phyloP scores from a whole-genome alignment of 192 early-diverging fungal genomes.

The Linderina pennispora region DNA sequence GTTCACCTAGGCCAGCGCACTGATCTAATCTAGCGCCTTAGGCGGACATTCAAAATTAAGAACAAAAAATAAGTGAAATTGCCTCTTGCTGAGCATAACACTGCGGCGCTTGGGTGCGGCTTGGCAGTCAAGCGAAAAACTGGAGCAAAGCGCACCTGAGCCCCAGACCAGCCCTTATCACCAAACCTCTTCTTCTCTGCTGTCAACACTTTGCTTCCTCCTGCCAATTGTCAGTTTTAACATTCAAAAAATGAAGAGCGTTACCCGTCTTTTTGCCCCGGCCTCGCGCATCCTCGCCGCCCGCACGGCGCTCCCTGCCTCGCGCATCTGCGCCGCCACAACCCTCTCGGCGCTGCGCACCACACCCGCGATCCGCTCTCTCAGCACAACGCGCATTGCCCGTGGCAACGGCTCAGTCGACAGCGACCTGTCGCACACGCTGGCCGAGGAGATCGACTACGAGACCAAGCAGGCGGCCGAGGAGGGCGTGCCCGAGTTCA shows the following conservation, averaged over 20 bases:
- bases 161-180: too few species aligned
- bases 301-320: neutral
- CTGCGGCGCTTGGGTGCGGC: too few species aligned
- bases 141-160: too few species aligned
- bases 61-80: too few species aligned
- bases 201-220: constrained; percentile 4
- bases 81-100: too few species aligned
- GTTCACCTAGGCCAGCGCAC: too few species aligned
- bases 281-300: constrained; percentile 1
- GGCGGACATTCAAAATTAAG: too few species aligned
- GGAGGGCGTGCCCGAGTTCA: constrained; percentile 57
- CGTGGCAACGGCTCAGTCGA: constrained; percentile 51
- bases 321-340: neutral
- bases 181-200: neutral
- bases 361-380: constrained; percentile 8
- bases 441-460: constrained; percentile 69
- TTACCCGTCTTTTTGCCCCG: constrained; percentile 14
- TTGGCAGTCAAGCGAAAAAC: too few species aligned
- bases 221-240: too few species aligned
- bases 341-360: neutral
- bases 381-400: constrained; percentile 21
- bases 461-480: constrained; percentile 58
- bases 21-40: too few species aligned
- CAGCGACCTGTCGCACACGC: constrained; percentile 62
- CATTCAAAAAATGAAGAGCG: constrained; percentile 17